Conservation (phyloP, 1,139 yeast genomes). For the Suhomyces bokatorum region DNA sequence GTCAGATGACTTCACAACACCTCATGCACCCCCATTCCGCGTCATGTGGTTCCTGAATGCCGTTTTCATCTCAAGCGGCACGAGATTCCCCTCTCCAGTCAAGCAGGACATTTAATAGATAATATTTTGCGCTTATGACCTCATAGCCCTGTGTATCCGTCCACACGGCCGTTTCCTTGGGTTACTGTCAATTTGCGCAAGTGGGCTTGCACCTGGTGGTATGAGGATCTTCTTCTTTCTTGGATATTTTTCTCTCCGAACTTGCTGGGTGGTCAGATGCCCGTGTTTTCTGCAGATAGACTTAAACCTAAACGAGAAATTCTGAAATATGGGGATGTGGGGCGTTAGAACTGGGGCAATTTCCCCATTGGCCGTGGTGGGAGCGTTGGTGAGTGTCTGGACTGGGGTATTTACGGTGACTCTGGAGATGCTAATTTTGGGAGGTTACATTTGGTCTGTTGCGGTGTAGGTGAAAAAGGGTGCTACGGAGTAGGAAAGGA, state of each 20-base stretch:
- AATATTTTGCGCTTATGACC: no score
- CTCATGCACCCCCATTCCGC: background rate
- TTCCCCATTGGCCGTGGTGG: background rate
- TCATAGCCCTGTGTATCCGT: no score
- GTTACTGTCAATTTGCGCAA: no score
- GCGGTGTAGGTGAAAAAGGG: background rate
- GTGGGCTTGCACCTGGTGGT: background rate
- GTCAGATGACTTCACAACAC: background rate
- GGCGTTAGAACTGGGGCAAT: background rate
- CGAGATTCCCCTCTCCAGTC: background rate
- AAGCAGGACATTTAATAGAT: no score
- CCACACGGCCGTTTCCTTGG: no score
- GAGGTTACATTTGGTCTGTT: background rate
- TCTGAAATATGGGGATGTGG: background rate
- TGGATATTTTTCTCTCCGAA: background rate
- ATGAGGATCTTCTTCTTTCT: background rate
- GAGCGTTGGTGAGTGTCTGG: background rate
- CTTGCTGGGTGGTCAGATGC: background rate
- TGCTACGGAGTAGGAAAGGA: background rate
- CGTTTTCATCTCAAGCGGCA: background rate
- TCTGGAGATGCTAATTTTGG: background rate
- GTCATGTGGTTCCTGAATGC: background rate
- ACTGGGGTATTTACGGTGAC: background rate
- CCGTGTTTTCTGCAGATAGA: background rate
- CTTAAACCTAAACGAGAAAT: background rate